Conservation (phyloP, 1,284 basidiomycete genomes). For the Cystobasidiaceae sp. region DNA sequence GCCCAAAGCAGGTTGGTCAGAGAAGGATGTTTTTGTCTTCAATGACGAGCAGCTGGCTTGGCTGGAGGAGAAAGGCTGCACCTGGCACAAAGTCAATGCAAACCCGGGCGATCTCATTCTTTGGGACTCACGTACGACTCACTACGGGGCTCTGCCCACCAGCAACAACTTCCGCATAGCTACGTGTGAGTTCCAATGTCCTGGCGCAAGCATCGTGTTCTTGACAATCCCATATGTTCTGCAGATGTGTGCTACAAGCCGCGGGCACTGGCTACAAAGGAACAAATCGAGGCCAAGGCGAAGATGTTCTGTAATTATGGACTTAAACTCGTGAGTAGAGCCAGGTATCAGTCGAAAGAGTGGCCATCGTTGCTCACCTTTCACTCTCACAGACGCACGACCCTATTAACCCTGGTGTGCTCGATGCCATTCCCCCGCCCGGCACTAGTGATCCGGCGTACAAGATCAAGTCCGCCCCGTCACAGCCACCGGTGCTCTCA, state of each 20-base stretch:
- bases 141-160: slow-evolving; percentile 20
- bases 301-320: slow-evolving; percentile 9
- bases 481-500: not conserved
- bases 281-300: slow-evolving; percentile 29
- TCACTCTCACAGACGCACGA: not conserved
- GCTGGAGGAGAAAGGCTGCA: slow-evolving; percentile 2
- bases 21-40: not conserved
- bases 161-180: slow-evolving; percentile 14
- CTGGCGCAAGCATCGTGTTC: not conserved
- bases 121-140: slow-evolving; percentile 29
- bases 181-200: not conserved
- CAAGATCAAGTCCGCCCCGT: not conserved
- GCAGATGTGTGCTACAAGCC: slow-evolving; percentile 26
- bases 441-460: not conserved
- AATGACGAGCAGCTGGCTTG: not conserved
- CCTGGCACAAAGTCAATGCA: slow-evolving; percentile 28
- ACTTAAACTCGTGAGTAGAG: not conserved
- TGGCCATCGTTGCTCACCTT: not conserved
- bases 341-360: no score
- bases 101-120: slow-evolving; percentile 27
- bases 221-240: slow-evolving; percentile 7
- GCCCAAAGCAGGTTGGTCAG: not conserved
- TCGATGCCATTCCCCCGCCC: not conserved
- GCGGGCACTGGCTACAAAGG: slow-evolving; percentile 22
- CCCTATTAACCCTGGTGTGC: not conserved